Evolutionary conservation across 2,329 filamentous ascomycete species (phyloP), one percentile per base, ranked within the genome.

Genomic region (Claviceps quebecensis): DNA sequence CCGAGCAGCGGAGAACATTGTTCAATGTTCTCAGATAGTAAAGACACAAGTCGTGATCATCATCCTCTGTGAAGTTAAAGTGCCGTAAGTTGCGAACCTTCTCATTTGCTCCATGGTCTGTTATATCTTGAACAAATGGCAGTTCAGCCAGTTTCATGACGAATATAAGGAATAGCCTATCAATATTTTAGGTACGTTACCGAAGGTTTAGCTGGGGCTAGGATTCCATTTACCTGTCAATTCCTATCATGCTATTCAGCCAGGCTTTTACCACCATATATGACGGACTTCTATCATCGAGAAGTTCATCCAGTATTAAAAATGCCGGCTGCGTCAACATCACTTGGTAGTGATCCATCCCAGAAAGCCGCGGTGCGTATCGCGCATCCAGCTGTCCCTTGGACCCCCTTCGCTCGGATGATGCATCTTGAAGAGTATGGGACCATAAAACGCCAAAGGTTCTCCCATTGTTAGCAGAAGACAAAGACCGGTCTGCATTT

Each of bases 291-390:
- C 78, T 75, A 54, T 87, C 82, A 53, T 90, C 83, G 17, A 78
- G 68, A 1, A 97, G 71, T 1, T 83, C 77, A 65, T 97, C 91
- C 26, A 97, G 72, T 56, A 94, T 75, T 11, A 95, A 69, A 56
- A 96, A 84, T 17, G 95, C 67, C 1, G 91, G 91, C 48, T 88
- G 80, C 5, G 84, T 84, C 41, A 97, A 73, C 70, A 95, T 83
- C 5, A 83, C 70, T 58, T 86, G 79, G 61, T 83, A 87, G 56
- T 83, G 73, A 29, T 80, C 78, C 60, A 72, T 72, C 6, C 79
- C 80, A 7, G 66, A 75, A 57, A 76, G 70, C 26, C 75, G 71
- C 14, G 67, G 65, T 3, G 56, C 55, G n/a, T 56, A 51, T 58
- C 66, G 56, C 57, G 54, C 46, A 63, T 71, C 56, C 54, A 65